Conservation (phyloP, 768 basidiomycete species). For the Russula sp. region DNA sequence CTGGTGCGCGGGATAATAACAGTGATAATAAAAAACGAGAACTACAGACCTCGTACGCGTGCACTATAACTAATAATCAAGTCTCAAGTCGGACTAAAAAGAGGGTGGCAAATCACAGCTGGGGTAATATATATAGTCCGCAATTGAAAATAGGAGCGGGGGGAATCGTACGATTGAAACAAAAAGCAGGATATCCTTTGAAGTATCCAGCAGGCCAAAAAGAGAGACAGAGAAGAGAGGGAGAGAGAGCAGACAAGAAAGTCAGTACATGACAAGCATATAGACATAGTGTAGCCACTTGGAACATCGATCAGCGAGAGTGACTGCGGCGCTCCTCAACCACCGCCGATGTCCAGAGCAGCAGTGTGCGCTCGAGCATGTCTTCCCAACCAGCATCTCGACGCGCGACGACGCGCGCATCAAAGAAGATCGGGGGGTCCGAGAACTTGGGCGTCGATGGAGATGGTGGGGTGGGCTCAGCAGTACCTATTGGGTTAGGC, state of each 20-base stretch:
- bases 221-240: not conserved
- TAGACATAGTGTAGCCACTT: not conserved
- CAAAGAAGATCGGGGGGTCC: slow-evolving; percentile 55
- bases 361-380: slow-evolving; percentile 60
- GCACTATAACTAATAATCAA: not conserved
- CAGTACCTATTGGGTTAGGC: slow-evolving; percentile 15
- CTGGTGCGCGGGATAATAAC: not conserved
- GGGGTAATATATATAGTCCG: not conserved
- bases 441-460: slow-evolving; percentile 29
- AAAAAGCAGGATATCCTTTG: not conserved
- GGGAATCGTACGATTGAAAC: not conserved
- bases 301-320: not conserved
- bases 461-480: slow-evolving; percentile 19
- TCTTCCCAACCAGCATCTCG: slow-evolving; percentile 74
- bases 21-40: not conserved
- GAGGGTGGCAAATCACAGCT: not conserved
- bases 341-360: slow-evolving; percentile 60
- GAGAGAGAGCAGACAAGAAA: not conserved
- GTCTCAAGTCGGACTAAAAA: not conserved
- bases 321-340: slow-evolving; percentile 51
- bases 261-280: slow-evolving; percentile 5
- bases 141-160: not conserved
- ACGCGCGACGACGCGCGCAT: slow-evolving; percentile 64
- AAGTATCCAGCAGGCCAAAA: not conserved
- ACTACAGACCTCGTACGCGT: not conserved